Conservation (phyloP, 2,329 filamentous ascomycete species). For the Scedosporium aurantiacum region DNA sequence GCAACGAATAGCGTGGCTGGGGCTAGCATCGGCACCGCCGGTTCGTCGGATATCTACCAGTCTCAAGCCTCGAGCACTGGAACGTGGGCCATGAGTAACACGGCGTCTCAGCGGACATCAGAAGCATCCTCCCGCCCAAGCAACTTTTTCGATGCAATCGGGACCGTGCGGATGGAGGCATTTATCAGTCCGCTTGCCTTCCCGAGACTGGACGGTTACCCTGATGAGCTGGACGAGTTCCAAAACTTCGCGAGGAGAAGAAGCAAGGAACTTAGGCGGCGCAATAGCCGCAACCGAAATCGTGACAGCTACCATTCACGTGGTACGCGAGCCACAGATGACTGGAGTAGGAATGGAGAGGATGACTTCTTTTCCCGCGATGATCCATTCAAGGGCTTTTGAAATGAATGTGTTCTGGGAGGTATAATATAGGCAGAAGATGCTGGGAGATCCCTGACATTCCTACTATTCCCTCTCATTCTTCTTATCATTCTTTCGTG, state of each 20-base stretch:
- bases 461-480: slow-evolving; percentile 4
- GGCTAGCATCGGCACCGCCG: slow-evolving; percentile 45
- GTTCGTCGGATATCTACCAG: slow-evolving; percentile 51
- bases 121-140: slow-evolving; percentile 41
- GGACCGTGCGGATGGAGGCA: slow-evolving; percentile 92
- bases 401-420: slow-evolving; percentile 9
- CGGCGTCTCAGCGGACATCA: slow-evolving; percentile 32
- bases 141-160: slow-evolving; percentile 77
- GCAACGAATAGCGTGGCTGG: slow-evolving; percentile 46
- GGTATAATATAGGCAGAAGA: too few species aligned
- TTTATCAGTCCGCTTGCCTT: slow-evolving; percentile 63
- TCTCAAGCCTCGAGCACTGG: slow-evolving; percentile 27
- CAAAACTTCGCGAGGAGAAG: slow-evolving; percentile 35
- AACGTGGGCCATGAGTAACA: slow-evolving; percentile 32
- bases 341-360: slow-evolving; percentile 27
- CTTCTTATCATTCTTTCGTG: neutral
- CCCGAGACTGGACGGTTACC: slow-evolving; percentile 33
- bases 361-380: slow-evolving; percentile 45
- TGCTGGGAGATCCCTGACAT: neutral
- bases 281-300: slow-evolving; percentile 41
- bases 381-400: slow-evolving; percentile 54
- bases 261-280: slow-evolving; percentile 44
- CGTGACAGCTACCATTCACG: slow-evolving; percentile 40
- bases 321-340: slow-evolving; percentile 33
- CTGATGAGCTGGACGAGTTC: slow-evolving; percentile 39